These are phyloP conservation scores for Botrytis deweyae DNA, from an alignment of 2,329 filamentous ascomycete genomes.

Conservation along the genomic window DNA sequence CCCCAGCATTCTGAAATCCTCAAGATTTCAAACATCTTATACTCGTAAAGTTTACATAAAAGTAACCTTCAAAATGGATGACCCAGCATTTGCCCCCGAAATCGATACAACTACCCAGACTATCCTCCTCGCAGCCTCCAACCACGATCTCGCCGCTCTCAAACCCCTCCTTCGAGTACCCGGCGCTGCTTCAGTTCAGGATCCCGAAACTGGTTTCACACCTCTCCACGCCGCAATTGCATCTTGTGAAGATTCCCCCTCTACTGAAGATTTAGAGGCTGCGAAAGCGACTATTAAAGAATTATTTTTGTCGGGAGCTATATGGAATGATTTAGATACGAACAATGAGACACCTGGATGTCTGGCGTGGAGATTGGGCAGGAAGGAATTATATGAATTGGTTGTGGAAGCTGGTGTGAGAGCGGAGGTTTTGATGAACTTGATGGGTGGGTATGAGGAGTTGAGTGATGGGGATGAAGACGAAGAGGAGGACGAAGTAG, in stretches of 20 bases:
- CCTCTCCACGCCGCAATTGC: conserved; percentile 89
- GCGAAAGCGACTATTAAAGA: conserved; percentile 69
- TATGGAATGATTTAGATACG: conserved; percentile 93
- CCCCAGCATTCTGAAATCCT: neutral
- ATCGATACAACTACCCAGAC: conserved; percentile 47
- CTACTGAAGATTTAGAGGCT: conserved; percentile 49
- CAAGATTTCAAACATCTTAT: neutral
- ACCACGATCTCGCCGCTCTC: conserved; percentile 49
- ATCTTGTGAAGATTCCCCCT: conserved; percentile 40
- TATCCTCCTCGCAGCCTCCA: conserved; percentile 63
- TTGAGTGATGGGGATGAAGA: conserved; percentile 55
- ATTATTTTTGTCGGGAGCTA: conserved; percentile 82
- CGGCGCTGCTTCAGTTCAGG: conserved; percentile 70
- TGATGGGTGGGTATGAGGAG: conserved; percentile 78
- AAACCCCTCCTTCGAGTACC: conserved; percentile 39
- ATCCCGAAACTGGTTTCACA: conserved; percentile 80
- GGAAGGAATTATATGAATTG: conserved; percentile 71
- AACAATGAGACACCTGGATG: conserved; percentile 91
- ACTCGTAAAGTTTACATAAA: neutral
- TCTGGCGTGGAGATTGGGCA: conserved; percentile 69
- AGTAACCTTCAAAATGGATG: conserved; percentile 31
- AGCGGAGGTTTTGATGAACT: conserved; percentile 80
- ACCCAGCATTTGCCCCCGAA: conserved; percentile 32
- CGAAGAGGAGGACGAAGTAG: conserved; percentile 43
- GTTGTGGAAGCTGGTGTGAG: conserved; percentile 89